Base-by-base conservation (phyloP, 2,329 filamentous ascomycete species). In the Aspergillus puulaauensis region DNA sequence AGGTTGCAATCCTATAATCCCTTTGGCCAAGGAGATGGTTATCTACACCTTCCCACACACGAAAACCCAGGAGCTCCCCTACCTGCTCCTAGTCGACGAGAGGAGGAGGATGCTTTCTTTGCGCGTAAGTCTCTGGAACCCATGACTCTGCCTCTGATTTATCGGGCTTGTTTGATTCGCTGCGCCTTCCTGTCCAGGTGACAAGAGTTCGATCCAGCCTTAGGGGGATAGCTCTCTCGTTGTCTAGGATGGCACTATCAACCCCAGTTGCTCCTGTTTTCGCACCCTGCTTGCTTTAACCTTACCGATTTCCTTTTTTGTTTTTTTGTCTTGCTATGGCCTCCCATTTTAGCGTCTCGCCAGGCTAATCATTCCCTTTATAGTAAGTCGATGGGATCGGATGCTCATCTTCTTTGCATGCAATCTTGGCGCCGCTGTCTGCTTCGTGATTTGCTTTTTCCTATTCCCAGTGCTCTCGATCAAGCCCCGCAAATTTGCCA, bases 351-450 rank as follows among this genome's bases (percentile, higher is more conserved):
- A 56, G 43, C 24, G 24, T 21, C 50, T 40, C 41, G 19, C 51
- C 61, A 55, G 44, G 61, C 65, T 66, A 54, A 66, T 52, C 60
- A 53, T 39, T 23, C 51, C 60, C 54, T 57, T 69, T 69, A 71
- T 77, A 98, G 95, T 99, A 80, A 96, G 91, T 79, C 86, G 93
- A 79, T 98, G 93, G 95, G 95, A 99, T 79, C 90, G 93, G 57
- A 80, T 98, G 72, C 83, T 99, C 74, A 85, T 98, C 69, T 99
- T 99, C 77, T 88, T 85, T 64, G 91, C 88, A 71, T 96, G 93
- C 80, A 96, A 96, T 77, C 77, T 96, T 67, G 92, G 89, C 61
- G 92, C 95, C 63, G 82, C 91, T 64, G 91, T 90, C 66, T 93
- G 96, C 81, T 98, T 99, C 81, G 86, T 96, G 73, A 86, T 96